These are phyloP conservation scores for Claviceps spartinae DNA, from an alignment of 2,329 filamentous ascomycete genomes.

Conservation along the genomic window DNA sequence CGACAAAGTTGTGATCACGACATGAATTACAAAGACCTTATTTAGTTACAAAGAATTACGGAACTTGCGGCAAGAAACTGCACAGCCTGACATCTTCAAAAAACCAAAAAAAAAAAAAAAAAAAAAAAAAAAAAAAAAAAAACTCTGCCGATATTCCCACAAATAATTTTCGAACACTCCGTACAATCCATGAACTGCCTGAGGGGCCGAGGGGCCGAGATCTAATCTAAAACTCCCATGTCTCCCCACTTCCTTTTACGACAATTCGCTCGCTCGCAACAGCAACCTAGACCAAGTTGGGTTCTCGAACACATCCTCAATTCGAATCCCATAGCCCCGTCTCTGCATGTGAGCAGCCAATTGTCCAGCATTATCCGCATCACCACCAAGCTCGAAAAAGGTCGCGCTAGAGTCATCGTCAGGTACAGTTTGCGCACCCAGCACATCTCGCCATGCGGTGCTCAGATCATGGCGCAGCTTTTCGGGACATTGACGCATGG, in stretches of 20 bases:
- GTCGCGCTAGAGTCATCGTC: not conserved
- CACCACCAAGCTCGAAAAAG: conserved; percentile 1
- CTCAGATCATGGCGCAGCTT: not conserved
- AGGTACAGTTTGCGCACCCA: not conserved
- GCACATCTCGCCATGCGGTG: not conserved
- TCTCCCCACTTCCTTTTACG: not conserved
- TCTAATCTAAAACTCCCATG: not conserved
- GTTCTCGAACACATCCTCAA: not conserved
- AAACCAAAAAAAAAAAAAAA: too few relatives aligned
- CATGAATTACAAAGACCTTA: too few relatives aligned
- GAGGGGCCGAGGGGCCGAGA: not conserved
- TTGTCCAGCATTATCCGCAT: conserved; percentile 1
- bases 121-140: too few relatives aligned
- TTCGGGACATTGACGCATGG: not conserved
- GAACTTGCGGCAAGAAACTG: too few relatives aligned
- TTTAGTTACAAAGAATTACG: too few relatives aligned
- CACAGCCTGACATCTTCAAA: too few relatives aligned
- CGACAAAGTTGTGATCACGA: too few relatives aligned
- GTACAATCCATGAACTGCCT: too few relatives aligned
- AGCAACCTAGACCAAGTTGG: not conserved
- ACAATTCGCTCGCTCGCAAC: not conserved
- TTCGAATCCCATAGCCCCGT: not conserved
- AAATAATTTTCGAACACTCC: too few relatives aligned
- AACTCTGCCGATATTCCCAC: too few relatives aligned
- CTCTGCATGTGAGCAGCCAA: conserved; percentile 1